phyloP scores from a whole-genome alignment of 2,329 filamentous ascomycete genomes.

The Cytospora chrysosperma region DNA sequence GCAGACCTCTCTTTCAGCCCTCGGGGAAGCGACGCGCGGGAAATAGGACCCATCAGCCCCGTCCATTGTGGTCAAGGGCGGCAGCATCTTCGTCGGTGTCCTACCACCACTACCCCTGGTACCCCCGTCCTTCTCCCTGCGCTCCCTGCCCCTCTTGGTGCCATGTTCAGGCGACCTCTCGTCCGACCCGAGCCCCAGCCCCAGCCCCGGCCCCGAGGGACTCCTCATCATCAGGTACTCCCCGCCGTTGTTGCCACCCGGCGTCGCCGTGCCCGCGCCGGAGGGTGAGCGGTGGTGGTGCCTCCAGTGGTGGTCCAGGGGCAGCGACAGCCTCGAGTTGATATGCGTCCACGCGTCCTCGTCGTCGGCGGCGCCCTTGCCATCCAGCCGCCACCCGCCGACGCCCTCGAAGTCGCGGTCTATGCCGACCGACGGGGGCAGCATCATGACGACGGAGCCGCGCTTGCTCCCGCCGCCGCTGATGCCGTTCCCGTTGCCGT shows the following conservation, averaged over 20 bases:
- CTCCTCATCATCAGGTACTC: slow-evolving; percentile 46
- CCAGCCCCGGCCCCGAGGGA: slow-evolving; percentile 27
- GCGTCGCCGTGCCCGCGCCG: slow-evolving; percentile 39
- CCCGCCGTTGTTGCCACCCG: slow-evolving; percentile 39
- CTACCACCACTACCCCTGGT: slow-evolving; percentile 34
- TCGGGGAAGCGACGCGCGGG: slow-evolving; percentile 36
- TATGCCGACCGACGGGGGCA: slow-evolving; percentile 49
- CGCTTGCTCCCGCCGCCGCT: slow-evolving; percentile 14
- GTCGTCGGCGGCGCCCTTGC: slow-evolving; percentile 43
- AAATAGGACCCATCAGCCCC: slow-evolving; percentile 43
- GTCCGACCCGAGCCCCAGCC: slow-evolving; percentile 27
- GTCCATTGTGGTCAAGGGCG: slow-evolving; percentile 33
- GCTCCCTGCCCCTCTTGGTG: slow-evolving; percentile 26
- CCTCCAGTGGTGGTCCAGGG: slow-evolving; percentile 40
- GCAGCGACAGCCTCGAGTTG: slow-evolving; percentile 51
- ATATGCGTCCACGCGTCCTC: slow-evolving; percentile 49
- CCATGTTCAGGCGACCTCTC: slow-evolving; percentile 34
- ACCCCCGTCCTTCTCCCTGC: slow-evolving; percentile 21
- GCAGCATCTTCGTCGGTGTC: slow-evolving; percentile 42
- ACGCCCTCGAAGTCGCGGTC: slow-evolving; percentile 60
- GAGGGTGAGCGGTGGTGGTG: slow-evolving; percentile 47
- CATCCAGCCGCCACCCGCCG: slow-evolving; percentile 56
- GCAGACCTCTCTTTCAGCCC: slow-evolving; percentile 32
- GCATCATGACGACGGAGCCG: slow-evolving; percentile 35
- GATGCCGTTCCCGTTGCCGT: slow-evolving; percentile 27